Evolutionary conservation across 164 flowering plant species (phyloP), one percentile per base, ranked within the genome.

Genomic region (Hamamelis virginiana): DNA sequence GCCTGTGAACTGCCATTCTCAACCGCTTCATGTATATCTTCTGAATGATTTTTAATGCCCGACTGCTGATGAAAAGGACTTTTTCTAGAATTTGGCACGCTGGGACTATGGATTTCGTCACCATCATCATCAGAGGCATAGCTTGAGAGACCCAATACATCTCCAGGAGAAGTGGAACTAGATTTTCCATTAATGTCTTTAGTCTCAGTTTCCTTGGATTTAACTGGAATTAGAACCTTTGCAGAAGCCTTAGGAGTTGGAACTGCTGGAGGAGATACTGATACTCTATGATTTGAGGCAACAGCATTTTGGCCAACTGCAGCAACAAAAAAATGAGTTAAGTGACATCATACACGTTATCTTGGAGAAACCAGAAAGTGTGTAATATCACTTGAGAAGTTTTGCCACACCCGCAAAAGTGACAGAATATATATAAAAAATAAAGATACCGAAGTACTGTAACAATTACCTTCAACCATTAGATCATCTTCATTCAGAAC

Each of bases 41-140:
- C 75, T 47, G 74, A 69, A 71, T 45, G 16, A 59, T 65, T 77
- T 55, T 61, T 27, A 43, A 51, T 52, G 55, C 63, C 65, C 60
- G 81, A 71, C 19, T 64, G 81, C 68, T 22, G 69, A 63, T 68
- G 59, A 70, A 28, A 23, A 46, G 56, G 46, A 62, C 67, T 68
- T 57, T 64, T 67, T 64, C 57, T 70, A 62, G 75, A 56, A 41
- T 41, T 59, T 58, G 68, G 71, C 56, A 63, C 14, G 28, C 50
- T 74, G 50, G 86, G 71, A 74, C 80, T 82, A 67, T 72, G 73
- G 52, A 55, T 66, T 67, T 86, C 89, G 27, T 82, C 86, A 64
- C 80, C 88, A 27, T 79, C 86, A 22, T 88, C 82, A 68, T 91
- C 98, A 72, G 97, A 90, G 53, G 88, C 92, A 86, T 96, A 96